phyloP scores from a whole-genome alignment of 2,329 filamentous ascomycete species.

The Aspergillus udagawae region DNA sequence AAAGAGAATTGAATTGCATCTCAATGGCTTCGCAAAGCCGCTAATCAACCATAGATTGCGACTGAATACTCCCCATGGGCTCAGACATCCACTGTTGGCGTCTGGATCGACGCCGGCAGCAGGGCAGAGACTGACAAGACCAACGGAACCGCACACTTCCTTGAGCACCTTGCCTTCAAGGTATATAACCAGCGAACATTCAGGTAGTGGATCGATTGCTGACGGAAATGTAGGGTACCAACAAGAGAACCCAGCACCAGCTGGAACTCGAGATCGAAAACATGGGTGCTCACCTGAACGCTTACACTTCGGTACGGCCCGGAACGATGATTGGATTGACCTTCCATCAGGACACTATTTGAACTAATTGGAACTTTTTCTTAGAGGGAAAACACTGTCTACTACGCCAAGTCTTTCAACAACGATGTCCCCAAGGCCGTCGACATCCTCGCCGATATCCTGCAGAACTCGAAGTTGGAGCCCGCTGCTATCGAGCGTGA shows the following conservation, averaged over 20 bases:
- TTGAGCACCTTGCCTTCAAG: conserved; percentile 99
- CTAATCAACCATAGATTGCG: conserved; percentile 66
- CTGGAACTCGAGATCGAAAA: conserved; percentile 99
- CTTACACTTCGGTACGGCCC: conserved; percentile 88
- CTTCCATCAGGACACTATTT: conserved; percentile 11
- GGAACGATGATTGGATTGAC: conserved; percentile 10
- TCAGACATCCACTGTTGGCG: conserved; percentile 95
- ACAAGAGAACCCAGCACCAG: conserved; percentile 92
- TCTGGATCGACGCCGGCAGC: conserved; percentile 99
- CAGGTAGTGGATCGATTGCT: conserved; percentile 3
- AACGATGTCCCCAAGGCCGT: conserved; percentile 93
- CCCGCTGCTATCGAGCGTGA: conserved; percentile 89
- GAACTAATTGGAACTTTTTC: conserved; percentile 22
- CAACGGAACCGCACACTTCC: conserved; percentile 98
- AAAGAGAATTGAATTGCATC: conserved; percentile 2
- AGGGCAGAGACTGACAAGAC: conserved; percentile 97
- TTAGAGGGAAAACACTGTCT: conserved; percentile 97
- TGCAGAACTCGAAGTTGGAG: conserved; percentile 99
- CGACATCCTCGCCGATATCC: conserved; percentile 97
- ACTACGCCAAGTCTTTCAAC: conserved; percentile 99
- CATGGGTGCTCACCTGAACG: conserved; percentile 98
- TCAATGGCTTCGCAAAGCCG: conserved; percentile 20
- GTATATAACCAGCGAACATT: conserved; percentile 45
- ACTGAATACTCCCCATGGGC: conserved; percentile 98
- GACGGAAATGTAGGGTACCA: conserved; percentile 62